Evolutionary conservation across 2,329 filamentous ascomycete genomes (phyloP).

Genomic region (Didymella exigua): DNA sequence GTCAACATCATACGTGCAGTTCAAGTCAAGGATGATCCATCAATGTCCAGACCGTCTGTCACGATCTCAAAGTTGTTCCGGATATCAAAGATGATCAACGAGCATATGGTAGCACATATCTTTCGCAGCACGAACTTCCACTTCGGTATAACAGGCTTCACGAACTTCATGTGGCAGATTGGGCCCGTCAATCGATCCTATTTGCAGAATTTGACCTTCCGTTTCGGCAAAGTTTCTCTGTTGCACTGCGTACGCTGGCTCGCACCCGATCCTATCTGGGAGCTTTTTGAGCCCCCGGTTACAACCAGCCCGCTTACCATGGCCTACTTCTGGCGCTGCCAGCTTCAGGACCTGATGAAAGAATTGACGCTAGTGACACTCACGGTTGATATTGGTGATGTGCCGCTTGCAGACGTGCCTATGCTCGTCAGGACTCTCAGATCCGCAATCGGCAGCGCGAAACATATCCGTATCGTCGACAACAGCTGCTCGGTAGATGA

Average conservation of each 20-base stretch:
- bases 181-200: constrained; percentile 31
- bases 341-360: constrained; percentile 34
- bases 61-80: constrained; percentile 26
- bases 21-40: neutral
- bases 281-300: constrained; percentile 34
- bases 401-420: constrained; percentile 26
- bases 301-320: constrained; percentile 24
- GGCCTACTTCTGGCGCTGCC: constrained; percentile 41
- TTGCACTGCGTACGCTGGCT: constrained; percentile 42
- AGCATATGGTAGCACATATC: constrained; percentile 28
- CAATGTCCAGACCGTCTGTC: constrained; percentile 10
- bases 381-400: constrained; percentile 29
- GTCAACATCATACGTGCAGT: constrained; percentile 4
- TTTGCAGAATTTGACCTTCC: constrained; percentile 31
- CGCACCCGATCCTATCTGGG: constrained; percentile 35
- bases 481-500: neutral
- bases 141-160: constrained; percentile 31
- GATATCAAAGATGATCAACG: constrained; percentile 27
- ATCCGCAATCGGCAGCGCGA: constrained; percentile 24
- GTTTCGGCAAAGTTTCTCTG: constrained; percentile 26
- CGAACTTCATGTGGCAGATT: constrained; percentile 27
- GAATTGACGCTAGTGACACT: constrained; percentile 33
- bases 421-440: constrained; percentile 33
- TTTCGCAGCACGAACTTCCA: constrained; percentile 36
- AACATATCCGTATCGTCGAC: constrained; percentile 2